A percentile compares a stretch with the other conserved stretches of the same genome.
Evolutionary conservation across 768 basidiomycete genomes (phyloP).

Genomic region (Leccinum longicurvipes): DNA sequence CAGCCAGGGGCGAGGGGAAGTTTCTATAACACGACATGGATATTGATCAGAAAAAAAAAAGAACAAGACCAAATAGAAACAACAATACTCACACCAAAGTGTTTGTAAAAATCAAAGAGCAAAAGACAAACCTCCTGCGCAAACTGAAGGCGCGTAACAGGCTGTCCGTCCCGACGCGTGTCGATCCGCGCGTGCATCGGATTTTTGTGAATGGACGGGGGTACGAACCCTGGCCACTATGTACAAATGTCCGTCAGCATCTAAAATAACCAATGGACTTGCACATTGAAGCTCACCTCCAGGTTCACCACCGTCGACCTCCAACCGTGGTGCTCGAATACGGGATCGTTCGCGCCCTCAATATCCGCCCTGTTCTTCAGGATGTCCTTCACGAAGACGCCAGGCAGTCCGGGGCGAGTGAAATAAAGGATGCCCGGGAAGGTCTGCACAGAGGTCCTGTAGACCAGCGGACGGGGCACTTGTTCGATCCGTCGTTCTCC

Average conservation of each 20-base stretch:
- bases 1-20: not conserved
- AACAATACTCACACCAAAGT: not conserved
- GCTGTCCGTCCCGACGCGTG: not conserved
- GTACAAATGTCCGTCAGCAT: not conserved
- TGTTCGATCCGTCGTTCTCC: not conserved
- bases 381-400: not conserved
- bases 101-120: not conserved
- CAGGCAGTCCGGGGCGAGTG: not conserved
- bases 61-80: not conserved
- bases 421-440: not conserved
- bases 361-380: not conserved
- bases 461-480: not conserved
- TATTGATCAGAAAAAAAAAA: not conserved
- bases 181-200: not conserved
- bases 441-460: not conserved
- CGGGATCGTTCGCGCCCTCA: not conserved
- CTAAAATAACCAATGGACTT: not conserved
- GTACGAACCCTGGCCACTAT: constrained; percentile 1
- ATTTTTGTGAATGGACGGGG: not conserved
- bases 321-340: not conserved
- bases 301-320: not conserved
- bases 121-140: not conserved
- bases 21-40: not conserved
- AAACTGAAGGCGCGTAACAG: not conserved
- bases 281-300: not conserved